Evolutionary conservation across 352 stramenopile genomes (phyloP).

Genomic region (Pythium graminicola): DNA sequence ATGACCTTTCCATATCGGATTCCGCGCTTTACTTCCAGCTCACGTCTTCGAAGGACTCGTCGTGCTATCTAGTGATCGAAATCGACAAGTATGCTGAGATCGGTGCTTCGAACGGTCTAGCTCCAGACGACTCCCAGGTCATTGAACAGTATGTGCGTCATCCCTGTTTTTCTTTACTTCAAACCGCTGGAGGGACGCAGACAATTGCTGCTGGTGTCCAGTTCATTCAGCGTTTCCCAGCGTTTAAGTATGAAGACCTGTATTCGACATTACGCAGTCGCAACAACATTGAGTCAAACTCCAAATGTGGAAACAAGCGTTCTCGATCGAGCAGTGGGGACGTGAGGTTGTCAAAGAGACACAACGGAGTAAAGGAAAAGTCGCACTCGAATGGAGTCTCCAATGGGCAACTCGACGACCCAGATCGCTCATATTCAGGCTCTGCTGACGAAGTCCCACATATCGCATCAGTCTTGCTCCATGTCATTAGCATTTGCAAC

Average conservation of each 20-base stretch:
- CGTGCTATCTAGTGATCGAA: constrained; percentile 79
- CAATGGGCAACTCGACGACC: constrained; percentile 21
- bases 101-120: constrained; percentile 39
- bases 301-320: constrained; percentile 37
- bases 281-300: constrained; percentile 30
- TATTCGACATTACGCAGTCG: constrained; percentile 47
- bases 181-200: constrained; percentile 52
- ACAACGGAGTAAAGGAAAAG: constrained; percentile 8
- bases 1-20: constrained; percentile 79
- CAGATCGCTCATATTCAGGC: background rate
- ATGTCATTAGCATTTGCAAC: constrained; percentile 79
- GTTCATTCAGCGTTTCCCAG: constrained; percentile 79
- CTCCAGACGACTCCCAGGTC: constrained; percentile 43
- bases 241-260: constrained; percentile 73
- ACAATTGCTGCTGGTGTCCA: constrained; percentile 66
- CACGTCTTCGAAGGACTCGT: constrained; percentile 78
- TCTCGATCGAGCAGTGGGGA: constrained; percentile 14
- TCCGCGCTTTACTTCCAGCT: constrained; percentile 79
- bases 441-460: constrained; percentile 35
- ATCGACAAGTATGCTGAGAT: constrained; percentile 80
- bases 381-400: constrained; percentile 12
- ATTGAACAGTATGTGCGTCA: constrained; percentile 65
- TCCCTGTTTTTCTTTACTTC: constrained; percentile 75
- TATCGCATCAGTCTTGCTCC: constrained; percentile 68
- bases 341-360: constrained; percentile 30